A percentile compares a stretch with the other conserved stretches of the same genome.
phyloP scores from a whole-genome alignment of 192 early-diverging fungal genomes.

The Coemansia javaensis region DNA sequence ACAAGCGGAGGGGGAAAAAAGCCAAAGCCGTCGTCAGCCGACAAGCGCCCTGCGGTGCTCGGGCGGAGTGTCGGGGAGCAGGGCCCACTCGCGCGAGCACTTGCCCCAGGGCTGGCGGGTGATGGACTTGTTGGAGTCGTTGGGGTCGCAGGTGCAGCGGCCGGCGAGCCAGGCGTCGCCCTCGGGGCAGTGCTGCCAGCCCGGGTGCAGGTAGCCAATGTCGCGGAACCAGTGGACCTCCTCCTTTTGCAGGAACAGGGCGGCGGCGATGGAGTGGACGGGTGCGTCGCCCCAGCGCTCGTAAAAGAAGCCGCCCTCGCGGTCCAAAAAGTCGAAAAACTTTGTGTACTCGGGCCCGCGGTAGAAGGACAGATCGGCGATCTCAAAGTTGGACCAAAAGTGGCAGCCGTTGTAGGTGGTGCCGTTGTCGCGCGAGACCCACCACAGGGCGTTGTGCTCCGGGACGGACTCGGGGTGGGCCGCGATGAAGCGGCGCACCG shows the following conservation, averaged over 20 bases:
- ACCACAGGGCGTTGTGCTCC: constrained; percentile 20
- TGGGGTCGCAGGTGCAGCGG: constrained; percentile 41
- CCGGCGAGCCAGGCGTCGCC: constrained; percentile 40
- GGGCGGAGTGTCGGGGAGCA: constrained; percentile 32
- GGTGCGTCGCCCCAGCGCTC: constrained; percentile 67
- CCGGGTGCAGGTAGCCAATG: constrained; percentile 68
- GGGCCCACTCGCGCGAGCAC: constrained; percentile 43
- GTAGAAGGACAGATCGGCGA: constrained; percentile 70
- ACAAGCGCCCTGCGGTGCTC: constrained; percentile 17
- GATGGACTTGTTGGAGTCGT: constrained; percentile 34
- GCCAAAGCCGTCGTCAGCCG: too few species aligned
- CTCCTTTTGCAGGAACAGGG: constrained; percentile 51
- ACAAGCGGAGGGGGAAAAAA: too few species aligned
- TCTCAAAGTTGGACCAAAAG: constrained; percentile 89
- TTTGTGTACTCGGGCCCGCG: constrained; percentile 53
- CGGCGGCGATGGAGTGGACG: constrained; percentile 63
- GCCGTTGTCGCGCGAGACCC: constrained; percentile 32
- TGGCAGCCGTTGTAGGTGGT: constrained; percentile 63
- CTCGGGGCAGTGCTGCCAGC: constrained; percentile 51
- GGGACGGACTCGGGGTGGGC: constrained; percentile 21
- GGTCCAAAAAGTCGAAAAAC: constrained; percentile 71
- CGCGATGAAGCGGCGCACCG: constrained; percentile 48
- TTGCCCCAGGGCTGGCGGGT: constrained; percentile 44
- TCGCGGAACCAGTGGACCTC: constrained; percentile 70
- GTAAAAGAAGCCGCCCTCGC: constrained; percentile 82